These are phyloP conservation scores for Mesotaenium endlicherianum DNA, from an alignment of 139 green algal species.

Conservation along the genomic window DNA sequence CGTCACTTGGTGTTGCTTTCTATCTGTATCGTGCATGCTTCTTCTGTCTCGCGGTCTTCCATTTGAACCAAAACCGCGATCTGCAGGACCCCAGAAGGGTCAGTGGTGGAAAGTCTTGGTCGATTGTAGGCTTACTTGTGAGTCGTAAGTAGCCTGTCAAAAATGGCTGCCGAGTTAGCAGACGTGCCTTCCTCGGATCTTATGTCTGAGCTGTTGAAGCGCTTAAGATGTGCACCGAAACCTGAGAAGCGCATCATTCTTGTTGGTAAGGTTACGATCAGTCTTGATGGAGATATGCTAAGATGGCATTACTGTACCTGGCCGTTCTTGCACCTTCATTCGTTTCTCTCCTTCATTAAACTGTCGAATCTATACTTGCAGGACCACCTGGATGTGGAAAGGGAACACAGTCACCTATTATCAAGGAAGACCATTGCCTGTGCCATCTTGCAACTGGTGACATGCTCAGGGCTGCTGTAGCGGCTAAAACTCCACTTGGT, in stretches of 20 bases:
- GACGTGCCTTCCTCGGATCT: constrained; percentile 77
- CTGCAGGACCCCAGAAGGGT: too few species aligned
- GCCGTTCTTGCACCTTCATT: neutral
- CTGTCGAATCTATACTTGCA: constrained; percentile 5
- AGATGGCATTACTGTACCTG: neutral
- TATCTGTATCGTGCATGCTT: too few species aligned
- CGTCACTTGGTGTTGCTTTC: too few species aligned
- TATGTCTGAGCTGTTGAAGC: constrained; percentile 81
- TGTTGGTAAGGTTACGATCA: constrained; percentile 67
- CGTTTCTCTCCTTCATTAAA: neutral
- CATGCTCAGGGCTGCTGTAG: constrained; percentile 87
- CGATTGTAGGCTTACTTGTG: too few species aligned
- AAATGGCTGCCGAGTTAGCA: constrained; percentile 70
- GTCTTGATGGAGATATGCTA: neutral
- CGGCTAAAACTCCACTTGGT: constrained; percentile 58
- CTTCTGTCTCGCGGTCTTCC: too few species aligned
- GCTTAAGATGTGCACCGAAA: constrained; percentile 89
- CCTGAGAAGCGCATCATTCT: constrained; percentile 93
- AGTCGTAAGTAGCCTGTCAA: too few species aligned
- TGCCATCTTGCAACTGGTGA: constrained; percentile 97
- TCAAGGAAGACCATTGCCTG: constrained; percentile 96
- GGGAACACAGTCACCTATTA: constrained; percentile 79
- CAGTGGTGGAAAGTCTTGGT: too few species aligned
- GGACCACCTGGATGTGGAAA: constrained; percentile 58
- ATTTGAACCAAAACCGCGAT: too few species aligned